Evolutionary conservation across 2,329 filamentous ascomycete species (phyloP).

Genomic region (Diaporthe longicolla): DNA sequence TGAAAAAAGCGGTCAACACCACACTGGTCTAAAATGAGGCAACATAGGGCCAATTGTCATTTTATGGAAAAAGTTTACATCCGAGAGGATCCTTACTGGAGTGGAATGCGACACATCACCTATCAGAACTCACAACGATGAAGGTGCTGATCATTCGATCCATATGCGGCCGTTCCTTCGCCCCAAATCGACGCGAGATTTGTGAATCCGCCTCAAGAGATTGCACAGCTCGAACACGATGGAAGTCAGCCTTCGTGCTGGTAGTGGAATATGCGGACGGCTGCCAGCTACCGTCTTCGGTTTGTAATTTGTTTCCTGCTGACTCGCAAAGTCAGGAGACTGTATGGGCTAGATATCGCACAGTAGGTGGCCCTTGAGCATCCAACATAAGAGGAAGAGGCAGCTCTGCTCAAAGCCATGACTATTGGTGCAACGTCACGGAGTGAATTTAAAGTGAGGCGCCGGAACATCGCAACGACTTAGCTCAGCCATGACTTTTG

Average conservation of each 20-base stretch:
- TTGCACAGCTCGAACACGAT: not conserved
- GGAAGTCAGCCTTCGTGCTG: constrained; percentile 11
- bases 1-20: not conserved
- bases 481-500: constrained; percentile 34
- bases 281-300: not conserved
- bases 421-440: constrained; percentile 8
- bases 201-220: not conserved
- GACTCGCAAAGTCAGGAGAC: not conserved
- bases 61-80: not conserved
- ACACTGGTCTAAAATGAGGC: not conserved
- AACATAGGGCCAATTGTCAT: not conserved
- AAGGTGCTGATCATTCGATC: constrained; percentile 29
- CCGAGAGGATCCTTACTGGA: not conserved
- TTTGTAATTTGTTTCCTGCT: not conserved
- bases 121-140: constrained; percentile 14
- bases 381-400: constrained; percentile 1
- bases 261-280: not conserved
- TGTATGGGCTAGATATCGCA: not conserved
- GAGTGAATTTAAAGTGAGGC: constrained; percentile 37
- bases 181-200: constrained; percentile 21
- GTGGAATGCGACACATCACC: constrained; percentile 20
- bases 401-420: constrained; percentile 1
- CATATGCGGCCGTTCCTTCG: constrained; percentile 24
- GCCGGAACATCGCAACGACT: constrained; percentile 32
- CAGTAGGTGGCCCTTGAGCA: not conserved